Base-by-base conservation (phyloP, 176 grass and related monocot species). In the Chrysopogon serrulatus region DNA sequence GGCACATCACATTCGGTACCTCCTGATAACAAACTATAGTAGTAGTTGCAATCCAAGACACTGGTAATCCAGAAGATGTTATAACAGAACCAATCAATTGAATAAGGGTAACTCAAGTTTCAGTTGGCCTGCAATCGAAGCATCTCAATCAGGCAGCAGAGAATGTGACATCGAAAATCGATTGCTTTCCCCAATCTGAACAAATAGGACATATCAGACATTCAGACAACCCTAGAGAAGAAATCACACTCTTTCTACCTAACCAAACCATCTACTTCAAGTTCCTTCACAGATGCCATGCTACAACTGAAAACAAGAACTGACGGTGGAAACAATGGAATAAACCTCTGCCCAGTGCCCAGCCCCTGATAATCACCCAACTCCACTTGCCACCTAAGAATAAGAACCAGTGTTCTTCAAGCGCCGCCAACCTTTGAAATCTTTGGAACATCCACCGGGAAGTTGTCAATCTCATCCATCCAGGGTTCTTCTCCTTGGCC, bases 401-500 rank as follows among this genome's bases (percentile, higher is more conserved):
- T 41, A 71, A 57, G 19, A 42, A 39, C 76, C 76, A 47, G 53
- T 39, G 61, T 15, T 40, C 2, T 71, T 89, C 82, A 85, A 48
- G 76, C 74, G 11, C 33, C 65, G 37, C 81, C 84, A 28, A 94
- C 77, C 83, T 43, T 72, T 8, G 95, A 91, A 42, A 98, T 81
- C 82, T 83, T 95, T 3, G 95, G 91, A n/a, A 98, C 90, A 2
- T 79, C 90, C 39, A 98, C 88, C 4, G 95, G 95, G 74, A 98
- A 98, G 48, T 78, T 57, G 57, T 95, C 51, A 21, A 98, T 98
- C 79, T 98, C 95, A 53, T 95, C 95, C 89, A 93, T 88, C 95
- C 95, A 98, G 95, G 95, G 88, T 73, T 98, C 84, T 73, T 88
- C 84, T 98, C 95, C 75, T 86, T 79, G 42, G 83, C 83, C 0